Percentiles rank a stretch among this genome's conserved stretches.
Conservation (phyloP, 1,284 basidiomycete genomes). For the Ustilago xerochloae region DNA sequence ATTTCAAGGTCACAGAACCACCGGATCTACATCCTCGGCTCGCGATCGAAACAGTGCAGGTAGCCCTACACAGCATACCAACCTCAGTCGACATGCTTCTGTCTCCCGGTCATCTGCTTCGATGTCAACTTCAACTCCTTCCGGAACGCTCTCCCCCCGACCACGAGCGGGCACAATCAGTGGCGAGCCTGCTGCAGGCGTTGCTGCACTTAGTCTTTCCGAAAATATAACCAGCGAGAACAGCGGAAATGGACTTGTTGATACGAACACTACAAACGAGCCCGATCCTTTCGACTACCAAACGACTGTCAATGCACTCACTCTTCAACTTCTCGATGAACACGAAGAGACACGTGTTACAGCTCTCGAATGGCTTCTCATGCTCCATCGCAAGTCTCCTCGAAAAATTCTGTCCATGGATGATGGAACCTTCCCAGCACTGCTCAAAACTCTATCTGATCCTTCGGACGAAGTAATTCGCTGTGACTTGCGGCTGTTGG, state of each 20-base stretch:
- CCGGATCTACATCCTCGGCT: conserved; percentile 20
- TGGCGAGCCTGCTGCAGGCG: conserved; percentile 12
- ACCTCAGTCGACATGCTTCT: conserved; percentile 12
- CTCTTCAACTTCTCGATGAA: conserved; percentile 92
- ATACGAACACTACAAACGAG: conserved; percentile 1
- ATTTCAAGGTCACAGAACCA: conserved; percentile 49
- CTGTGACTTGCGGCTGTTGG: conserved; percentile 91
- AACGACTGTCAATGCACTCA: conserved; percentile 89
- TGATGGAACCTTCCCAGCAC: conserved; percentile 92
- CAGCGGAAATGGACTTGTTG: neutral
- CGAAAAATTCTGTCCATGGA: conserved; percentile 96
- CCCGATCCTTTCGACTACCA: conserved; percentile 91
- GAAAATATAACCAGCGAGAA: conserved; percentile 21
- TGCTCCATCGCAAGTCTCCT: conserved; percentile 97
- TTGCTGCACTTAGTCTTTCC: conserved; percentile 17
- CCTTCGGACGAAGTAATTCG: conserved; percentile 97
- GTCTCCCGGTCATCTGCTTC: conserved; percentile 12
- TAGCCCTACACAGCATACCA: conserved; percentile 25
- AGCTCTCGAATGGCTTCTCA: conserved; percentile 95
- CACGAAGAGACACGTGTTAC: conserved; percentile 95
- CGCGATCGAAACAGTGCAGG: conserved; percentile 22
- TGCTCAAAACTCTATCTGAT: conserved; percentile 95
- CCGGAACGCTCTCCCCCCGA: conserved; percentile 21
- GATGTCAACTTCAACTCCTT: neutral
- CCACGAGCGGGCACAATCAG: conserved; percentile 19